These are phyloP conservation scores for Sphagnum contortum DNA, from an alignment of 225 moss, liverwort and hornwort genomes.

Conservation along the genomic window DNA sequence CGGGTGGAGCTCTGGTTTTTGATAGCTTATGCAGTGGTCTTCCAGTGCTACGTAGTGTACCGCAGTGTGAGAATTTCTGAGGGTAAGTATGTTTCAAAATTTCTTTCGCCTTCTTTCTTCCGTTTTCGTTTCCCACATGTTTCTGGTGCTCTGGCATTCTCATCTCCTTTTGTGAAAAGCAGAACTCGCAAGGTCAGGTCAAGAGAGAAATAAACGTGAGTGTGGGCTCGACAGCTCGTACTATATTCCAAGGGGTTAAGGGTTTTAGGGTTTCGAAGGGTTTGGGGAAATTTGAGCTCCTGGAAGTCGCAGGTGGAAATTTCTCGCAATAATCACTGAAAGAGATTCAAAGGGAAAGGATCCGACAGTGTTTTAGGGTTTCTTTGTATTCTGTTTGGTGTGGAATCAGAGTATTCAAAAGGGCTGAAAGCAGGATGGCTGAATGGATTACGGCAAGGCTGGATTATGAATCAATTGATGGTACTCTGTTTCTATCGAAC, in stretches of 20 bases:
- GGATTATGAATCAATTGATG: conserved; percentile 25
- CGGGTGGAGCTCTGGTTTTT: conserved; percentile 24
- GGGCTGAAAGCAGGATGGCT: conserved; percentile 31
- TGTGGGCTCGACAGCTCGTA: too few species aligned
- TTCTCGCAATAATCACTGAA: too few species aligned
- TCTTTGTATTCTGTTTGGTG: neutral
- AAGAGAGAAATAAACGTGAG: too few species aligned
- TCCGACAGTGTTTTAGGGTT: too few species aligned
- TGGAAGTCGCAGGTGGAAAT: too few species aligned
- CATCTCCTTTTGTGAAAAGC: neutral
- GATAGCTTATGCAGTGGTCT: conserved; percentile 25
- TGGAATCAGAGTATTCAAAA: conserved; percentile 20
- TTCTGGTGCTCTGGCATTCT: neutral
- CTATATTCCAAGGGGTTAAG: too few species aligned
- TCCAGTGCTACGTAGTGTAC: conserved; percentile 18
- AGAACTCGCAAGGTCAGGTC: neutral
- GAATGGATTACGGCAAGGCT: conserved; percentile 27
- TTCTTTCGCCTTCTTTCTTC: neutral
- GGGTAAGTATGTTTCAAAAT: conserved; percentile 10
- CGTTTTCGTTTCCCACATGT: neutral
- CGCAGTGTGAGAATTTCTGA: conserved; percentile 19
- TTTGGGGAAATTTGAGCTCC: too few species aligned
- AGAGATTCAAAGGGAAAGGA: too few species aligned
- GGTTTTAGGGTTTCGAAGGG: too few species aligned
- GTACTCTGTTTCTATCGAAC: conserved; percentile 2